phyloP scores from a whole-genome alignment of 805 yeast species.

The Saccharomycopsis fibuligera region DNA sequence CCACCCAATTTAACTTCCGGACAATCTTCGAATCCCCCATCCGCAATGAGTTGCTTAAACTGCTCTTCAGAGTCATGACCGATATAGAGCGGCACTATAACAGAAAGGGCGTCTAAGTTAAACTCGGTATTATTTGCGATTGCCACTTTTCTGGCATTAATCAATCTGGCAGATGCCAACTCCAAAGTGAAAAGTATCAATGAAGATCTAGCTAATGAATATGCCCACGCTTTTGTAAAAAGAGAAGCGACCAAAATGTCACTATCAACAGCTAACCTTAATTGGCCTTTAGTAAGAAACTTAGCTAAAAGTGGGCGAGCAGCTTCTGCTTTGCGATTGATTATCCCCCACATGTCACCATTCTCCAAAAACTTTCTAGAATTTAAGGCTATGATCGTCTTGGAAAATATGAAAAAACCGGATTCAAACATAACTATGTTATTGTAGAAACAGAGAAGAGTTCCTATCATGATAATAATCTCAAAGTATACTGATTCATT shows the following conservation, averaged over 20 bases:
- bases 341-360: conserved; percentile 1
- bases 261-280: not conserved
- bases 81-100: conserved; percentile 6
- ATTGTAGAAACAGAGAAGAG: not conserved
- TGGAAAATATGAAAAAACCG: not conserved
- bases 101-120: conserved; percentile 1
- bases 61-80: not conserved
- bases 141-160: conserved; percentile 2
- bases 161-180: not conserved
- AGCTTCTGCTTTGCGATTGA: not conserved
- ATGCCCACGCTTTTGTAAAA: conserved; percentile 3
- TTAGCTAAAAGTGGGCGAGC: not conserved
- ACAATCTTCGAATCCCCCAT: conserved; percentile 3
- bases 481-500: conserved; percentile 1
- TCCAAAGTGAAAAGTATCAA: too few relatives aligned
- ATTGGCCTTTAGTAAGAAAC: not conserved
- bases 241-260: conserved; percentile 2
- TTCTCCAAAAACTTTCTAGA: conserved; percentile 3
- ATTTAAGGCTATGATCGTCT: not conserved
- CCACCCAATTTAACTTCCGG: conserved; percentile 3
- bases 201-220: not conserved
- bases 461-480: too few relatives aligned
- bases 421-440: conserved; percentile 5
- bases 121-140: conserved; percentile 1
- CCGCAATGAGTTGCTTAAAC: conserved; percentile 1